Evolutionary conservation across 768 basidiomycete genomes (phyloP), one percentile per base, ranked within the genome.

Genomic region (Candolleomyces efflorescens): DNA sequence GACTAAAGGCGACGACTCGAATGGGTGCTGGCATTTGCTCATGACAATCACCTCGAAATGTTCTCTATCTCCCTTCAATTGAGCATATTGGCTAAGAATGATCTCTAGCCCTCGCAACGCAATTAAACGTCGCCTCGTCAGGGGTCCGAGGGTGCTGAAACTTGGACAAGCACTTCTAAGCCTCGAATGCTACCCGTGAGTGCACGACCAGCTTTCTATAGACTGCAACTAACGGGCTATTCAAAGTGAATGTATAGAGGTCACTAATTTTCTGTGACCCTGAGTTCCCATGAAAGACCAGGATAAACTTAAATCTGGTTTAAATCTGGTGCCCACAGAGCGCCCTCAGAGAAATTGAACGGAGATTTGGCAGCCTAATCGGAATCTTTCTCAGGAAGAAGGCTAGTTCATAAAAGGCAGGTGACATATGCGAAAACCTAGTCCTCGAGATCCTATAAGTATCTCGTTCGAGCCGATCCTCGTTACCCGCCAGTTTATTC

Each of bases 321-420:
- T 49, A 15, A n/a, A 44, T 26, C 32, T 45, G 55, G 41, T 32
- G 32, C 32, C 32, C 55, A 54, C 24, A 49, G 50, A 55, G 53
- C 53, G 15, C 41, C 12, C 12, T 27, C 52, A 23, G n/a, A 52
- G 44, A 55, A n/a, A 37, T 54, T 44, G 15, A 12, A n/a, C 18
- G 39, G 37, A 50, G 32, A 32, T 32, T 32, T 32, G 32, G 32
- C 32, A 32, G 32, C 32, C 32, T 32, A 32, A 32, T 56, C 45
- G 37, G 43, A 26, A 53, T 53, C 37, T 49, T 47, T 32, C 56
- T 44, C 53, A 58, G 56, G 46, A 24, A 53, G 26, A 53, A 54
- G 55, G 41, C 57, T 22, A 6, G 5, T 20, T 50, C 46, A 20
- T 10, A 20, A 20, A 20, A 44, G 54, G 43, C 54, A 53, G 32